Conservation (phyloP, 2,329 filamentous ascomycete species). For the Scedosporium apiospermum region DNA sequence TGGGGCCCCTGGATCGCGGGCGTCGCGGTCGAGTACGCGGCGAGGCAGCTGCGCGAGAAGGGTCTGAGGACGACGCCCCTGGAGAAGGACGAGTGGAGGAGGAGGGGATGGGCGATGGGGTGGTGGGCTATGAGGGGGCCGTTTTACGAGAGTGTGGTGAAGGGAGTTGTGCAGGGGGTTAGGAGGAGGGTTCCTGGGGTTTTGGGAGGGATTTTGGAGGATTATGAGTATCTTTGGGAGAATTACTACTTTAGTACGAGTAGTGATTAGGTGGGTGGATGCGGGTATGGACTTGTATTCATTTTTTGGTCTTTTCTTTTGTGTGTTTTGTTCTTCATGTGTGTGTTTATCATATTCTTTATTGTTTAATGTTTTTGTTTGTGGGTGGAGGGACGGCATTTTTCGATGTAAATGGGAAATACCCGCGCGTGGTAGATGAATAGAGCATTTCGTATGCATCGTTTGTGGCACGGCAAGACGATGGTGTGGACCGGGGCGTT, state of each 20-base stretch:
- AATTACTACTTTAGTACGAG: slow-evolving; percentile 80
- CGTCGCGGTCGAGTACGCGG: slow-evolving; percentile 74
- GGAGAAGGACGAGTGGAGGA: slow-evolving; percentile 82
- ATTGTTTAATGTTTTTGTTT: not conserved
- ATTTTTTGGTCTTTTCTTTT: slow-evolving; percentile 8
- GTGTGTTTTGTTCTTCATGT: not conserved
- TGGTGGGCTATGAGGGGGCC: slow-evolving; percentile 98
- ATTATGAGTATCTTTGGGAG: slow-evolving; percentile 97
- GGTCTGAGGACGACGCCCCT: slow-evolving; percentile 75
- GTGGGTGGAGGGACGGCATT: no score
- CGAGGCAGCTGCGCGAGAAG: slow-evolving; percentile 68
- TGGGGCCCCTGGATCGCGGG: slow-evolving; percentile 93
- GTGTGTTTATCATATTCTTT: not conserved
- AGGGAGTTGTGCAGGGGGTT: slow-evolving; percentile 62
- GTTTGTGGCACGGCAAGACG: not conserved
- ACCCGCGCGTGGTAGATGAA: no score
- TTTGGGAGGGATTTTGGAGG: slow-evolving; percentile 77
- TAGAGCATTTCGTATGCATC: no score
- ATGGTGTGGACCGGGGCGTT: not conserved
- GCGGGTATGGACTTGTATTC: not conserved
- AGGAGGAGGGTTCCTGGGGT: slow-evolving; percentile 71
- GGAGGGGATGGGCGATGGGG: slow-evolving; percentile 78
- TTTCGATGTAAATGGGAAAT: no score
- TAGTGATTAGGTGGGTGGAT: slow-evolving; percentile 23
- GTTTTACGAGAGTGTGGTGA: slow-evolving; percentile 88